phyloP scores from a whole-genome alignment of 768 basidiomycete species.

The Pleurotus cornucopiae region DNA sequence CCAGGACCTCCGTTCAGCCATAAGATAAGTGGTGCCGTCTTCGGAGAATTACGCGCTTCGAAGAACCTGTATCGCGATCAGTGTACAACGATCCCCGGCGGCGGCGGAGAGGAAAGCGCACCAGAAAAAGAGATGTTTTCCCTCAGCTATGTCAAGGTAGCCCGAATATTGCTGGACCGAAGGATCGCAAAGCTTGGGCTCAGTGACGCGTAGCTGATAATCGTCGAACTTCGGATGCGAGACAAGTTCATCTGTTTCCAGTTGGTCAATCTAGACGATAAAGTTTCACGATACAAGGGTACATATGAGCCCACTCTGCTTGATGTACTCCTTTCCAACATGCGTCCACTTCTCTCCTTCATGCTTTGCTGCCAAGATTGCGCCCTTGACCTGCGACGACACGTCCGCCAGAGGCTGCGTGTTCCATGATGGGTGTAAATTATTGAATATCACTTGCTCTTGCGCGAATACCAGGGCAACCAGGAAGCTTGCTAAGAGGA shows the following conservation, averaged over 20 bases:
- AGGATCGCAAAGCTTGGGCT: constrained; percentile 74
- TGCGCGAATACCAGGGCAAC: neutral
- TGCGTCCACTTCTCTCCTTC: constrained; percentile 60
- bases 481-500: neutral
- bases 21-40: constrained; percentile 76
- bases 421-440: neutral
- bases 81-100: neutral
- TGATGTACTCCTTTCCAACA: constrained; percentile 60
- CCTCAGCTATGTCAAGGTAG: constrained; percentile 76
- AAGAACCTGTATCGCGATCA: constrained; percentile 62
- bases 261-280: neutral
- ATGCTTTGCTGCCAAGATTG: constrained; percentile 38
- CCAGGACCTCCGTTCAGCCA: constrained; percentile 88
- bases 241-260: constrained; percentile 55
- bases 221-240: constrained; percentile 44
- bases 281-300: constrained; percentile 21
- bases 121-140: constrained; percentile 89
- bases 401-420: constrained; percentile 27
- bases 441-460: constrained; percentile 2
- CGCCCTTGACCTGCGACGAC: constrained; percentile 27
- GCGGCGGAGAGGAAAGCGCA: constrained; percentile 17
- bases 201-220: constrained; percentile 58
- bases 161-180: constrained; percentile 80
- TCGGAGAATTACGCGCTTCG: constrained; percentile 72
- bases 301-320: constrained; percentile 73